Evolutionary conservation across 2,329 filamentous ascomycete genomes (phyloP), one percentile per base, ranked within the genome.

Genomic region (Saccharata proteae): DNA sequence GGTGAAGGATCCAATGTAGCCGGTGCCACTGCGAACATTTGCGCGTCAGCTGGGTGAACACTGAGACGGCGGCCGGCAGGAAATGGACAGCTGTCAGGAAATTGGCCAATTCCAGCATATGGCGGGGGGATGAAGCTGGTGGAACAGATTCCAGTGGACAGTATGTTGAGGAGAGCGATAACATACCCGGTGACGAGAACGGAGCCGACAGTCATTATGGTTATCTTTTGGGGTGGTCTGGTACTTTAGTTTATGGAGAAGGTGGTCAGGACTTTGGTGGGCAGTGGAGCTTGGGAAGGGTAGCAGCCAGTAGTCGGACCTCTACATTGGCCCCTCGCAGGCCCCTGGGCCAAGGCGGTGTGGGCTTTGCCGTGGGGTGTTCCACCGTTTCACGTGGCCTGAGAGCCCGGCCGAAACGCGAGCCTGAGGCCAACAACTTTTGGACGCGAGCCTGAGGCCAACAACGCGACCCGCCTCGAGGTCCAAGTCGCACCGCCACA

Each of bases 1-100:
- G 39, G 90, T 98, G 69, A 96, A 96, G 30, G 88, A 96, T 57
- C 90, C 90, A 61, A 98, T 98, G 70, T 98, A 98, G 65, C 90
- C 90, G 43, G 86, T 93, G 52, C 90, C 90, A 71, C 90, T 94
- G 43, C 35, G 27, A 13, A 37, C 7, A 22, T n/a, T n/a, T n/a
- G 21, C 9, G 21, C 14, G 32, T 35, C 26, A 36, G 20, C 26
- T 28, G n/a, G n/a, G 8, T 22, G 20, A 22, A n/a, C n/a, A 8
- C 20, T 22, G 20, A n/a, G 20, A 22, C 20, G n/a, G 20, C 20
- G n/a, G 20, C 20, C 20, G n/a, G n/a, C 8, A 22, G 20, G 20
- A 22, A 22, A 22, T 22, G 20, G 8, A 22, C n/a, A 22, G n/a
- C 8, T 22, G 20, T 8, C 20, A n/a, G n/a, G n/a, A n/a, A n/a